A percentile compares a stretch with the other conserved stretches of the same genome.
These are phyloP conservation scores for Viola odorata DNA, from an alignment of 345 rosid genomes.

Conservation along the genomic window DNA sequence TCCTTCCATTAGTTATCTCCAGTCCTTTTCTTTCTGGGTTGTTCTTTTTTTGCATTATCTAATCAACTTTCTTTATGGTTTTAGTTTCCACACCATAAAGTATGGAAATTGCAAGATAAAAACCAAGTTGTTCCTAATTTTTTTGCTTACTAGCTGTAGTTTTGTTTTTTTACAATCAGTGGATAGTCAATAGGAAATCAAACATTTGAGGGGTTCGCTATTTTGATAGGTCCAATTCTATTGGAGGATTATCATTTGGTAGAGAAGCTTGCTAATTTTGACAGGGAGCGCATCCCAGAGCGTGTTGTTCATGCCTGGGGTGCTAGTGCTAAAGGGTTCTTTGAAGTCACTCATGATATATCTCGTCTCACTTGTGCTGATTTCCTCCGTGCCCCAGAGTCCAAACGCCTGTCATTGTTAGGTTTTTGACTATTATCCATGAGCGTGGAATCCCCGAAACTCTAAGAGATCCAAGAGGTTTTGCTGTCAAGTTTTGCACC, in stretches of 20 bases:
- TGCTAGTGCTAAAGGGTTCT: constrained; percentile 27
- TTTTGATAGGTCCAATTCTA: constrained; percentile 21
- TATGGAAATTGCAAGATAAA: not conserved
- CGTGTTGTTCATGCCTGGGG: constrained; percentile 30
- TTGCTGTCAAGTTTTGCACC: constrained; percentile 27
- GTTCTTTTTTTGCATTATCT: too few relatives aligned
- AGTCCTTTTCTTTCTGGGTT: too few relatives aligned
- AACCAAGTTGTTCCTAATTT: not conserved
- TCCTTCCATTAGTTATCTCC: too few relatives aligned
- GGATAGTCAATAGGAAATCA: not conserved
- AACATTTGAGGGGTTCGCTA: not conserved
- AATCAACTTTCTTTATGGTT: not conserved
- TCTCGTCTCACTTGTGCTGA: constrained; percentile 26
- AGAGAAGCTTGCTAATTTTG: constrained; percentile 27
- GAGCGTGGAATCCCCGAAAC: constrained; percentile 33
- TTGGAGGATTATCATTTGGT: constrained; percentile 28
- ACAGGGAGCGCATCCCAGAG: constrained; percentile 28
- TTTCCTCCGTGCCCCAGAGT: constrained; percentile 30
- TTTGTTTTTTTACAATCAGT: not conserved
- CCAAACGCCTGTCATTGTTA: constrained; percentile 25
- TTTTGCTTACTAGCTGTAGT: not conserved
- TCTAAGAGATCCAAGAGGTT: constrained; percentile 26
- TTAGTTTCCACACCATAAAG: not conserved
- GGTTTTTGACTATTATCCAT: constrained; percentile 27
- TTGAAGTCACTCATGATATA: constrained; percentile 25